Base-by-base conservation (phyloP, 202 grass and related monocot genomes). In the Setaria viridis region DNA sequence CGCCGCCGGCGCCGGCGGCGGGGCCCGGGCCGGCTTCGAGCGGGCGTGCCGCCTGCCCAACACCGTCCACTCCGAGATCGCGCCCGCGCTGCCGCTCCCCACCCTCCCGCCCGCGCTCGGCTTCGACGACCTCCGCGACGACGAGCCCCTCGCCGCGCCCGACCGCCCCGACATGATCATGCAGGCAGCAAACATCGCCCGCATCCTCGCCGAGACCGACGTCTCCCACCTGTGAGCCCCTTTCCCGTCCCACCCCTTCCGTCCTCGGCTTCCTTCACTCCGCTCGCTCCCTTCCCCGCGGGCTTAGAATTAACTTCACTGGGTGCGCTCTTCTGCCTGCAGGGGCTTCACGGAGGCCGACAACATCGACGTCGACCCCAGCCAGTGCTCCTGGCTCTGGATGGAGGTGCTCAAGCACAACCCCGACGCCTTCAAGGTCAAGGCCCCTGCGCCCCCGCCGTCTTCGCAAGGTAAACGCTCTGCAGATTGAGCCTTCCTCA, bases 341-440 rank as follows among this genome's bases (percentile, higher is more conserved):
- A 99, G 97, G 79, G 91, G 91, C 71, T 87, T 99, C 72, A 97
- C 93, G 21, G 88, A 88, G 59, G 83, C 80, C 34, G 85, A 91
- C 60, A 84, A 71, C 59, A 67, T 69, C 83, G 73, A 77, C 39
- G 79, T 64, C 60, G 92, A 93, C 54, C 88, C 78, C 66, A 80
- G n/a, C 74, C 81, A 90, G 55, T 82, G 88, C 87, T 99, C 97
- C n/a, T 92, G 87, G 92, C 90, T 99, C 41, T 96, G 91, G 87
- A 91, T 75, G 67, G 93, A 99, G 83, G 97, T 99, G 67, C 90
- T 94, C 64, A 94, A 90, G 87, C 85, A 94, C 54, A 94, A 97
- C 77, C 92, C 92, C 55, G 76, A 93, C 78, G 93, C 87, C 62
- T 99, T 99, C 73, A 90, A 62, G 43, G 47, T 76, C 75, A 90